Conservation (phyloP, 2,329 filamentous ascomycete species). For the Claviceps citrina region DNA sequence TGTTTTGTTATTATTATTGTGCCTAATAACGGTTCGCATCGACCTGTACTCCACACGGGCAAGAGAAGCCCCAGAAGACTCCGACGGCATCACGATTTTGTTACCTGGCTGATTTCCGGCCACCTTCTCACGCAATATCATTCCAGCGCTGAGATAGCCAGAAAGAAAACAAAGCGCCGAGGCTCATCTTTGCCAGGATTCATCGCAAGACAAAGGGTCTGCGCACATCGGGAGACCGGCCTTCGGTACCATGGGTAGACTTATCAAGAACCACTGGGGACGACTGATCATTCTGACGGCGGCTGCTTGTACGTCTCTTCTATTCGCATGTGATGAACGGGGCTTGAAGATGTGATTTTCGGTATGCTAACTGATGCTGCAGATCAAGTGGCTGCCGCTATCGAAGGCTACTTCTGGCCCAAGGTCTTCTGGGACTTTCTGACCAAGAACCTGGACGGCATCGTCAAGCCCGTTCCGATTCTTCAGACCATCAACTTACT, state of each 20-base stretch:
- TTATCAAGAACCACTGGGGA: conserved; percentile 99
- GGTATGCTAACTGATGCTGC: conserved; percentile 9
- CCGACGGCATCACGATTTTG: background rate
- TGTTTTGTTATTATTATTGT: background rate
- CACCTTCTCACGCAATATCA: background rate
- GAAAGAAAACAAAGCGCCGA: background rate
- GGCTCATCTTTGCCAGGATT: background rate
- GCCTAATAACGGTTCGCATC: background rate
- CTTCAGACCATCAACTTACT: conserved; percentile 83
- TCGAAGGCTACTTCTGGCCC: conserved; percentile 93
- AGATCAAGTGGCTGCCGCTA: conserved; percentile 76
- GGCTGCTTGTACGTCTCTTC: conserved; percentile 47
- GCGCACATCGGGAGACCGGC: background rate
- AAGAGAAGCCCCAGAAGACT: background rate
- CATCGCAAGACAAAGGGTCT: background rate
- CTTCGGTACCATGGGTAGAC: conserved; percentile 60
- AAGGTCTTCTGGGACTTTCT: conserved; percentile 98
- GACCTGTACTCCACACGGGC: background rate
- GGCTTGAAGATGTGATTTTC: too few species aligned
- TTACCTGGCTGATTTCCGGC: background rate
- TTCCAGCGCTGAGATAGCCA: too few species aligned
- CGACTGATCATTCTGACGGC: conserved; percentile 84
- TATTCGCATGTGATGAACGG: background rate
- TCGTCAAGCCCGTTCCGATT: conserved; percentile 74
- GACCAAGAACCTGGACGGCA: conserved; percentile 74